Base-by-base conservation (phyloP, 306 rosid species). In the Casuarina cunninghamiana region DNA sequence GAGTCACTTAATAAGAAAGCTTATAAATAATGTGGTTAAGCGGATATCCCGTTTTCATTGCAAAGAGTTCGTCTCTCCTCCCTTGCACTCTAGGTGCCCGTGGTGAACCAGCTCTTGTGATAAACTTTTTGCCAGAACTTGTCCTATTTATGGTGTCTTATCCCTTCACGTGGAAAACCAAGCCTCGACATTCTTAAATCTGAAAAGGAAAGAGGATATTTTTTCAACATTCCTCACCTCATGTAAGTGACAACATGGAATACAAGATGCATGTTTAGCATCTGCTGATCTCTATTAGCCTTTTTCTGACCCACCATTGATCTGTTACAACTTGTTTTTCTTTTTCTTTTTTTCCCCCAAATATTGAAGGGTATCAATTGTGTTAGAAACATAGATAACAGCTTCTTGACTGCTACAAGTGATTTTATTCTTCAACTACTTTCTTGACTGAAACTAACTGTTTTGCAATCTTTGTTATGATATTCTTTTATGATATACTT, bases 171-270 rank as follows among this genome's bases (percentile, higher is more conserved):
- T 42, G 71, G 49, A 67, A 42, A 17, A 42, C 42, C 71, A 67
- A 42, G 50, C 49, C 48, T 19, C 44, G 17, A 16, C 42, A 67
- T 38, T 63, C 38, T 38, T 63, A 13, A 66, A 43, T 67, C 37
- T 67, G 35, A 43, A 67, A 67, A 65, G 26, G 5, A 48, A 26
- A 42, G 49, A 5, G 3, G 16, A 26, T 17, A 67, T n/a, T 67
- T n/a, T 67, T 67, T 44, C 71, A 66, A 41, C 35, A 10, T 41
- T 61, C 11, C 13, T 66, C 71, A 67, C 50, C 71, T 67, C 7
- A 43, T 42, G 71, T 50, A 3, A 7, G 16, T 46, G 11, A 32
- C 10, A 41, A 7, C 50, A 42, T 17, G 32, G 21, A 16, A 67
- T 38, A 67, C 32, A 3, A 32, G 50, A 66, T 66, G 38, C 5